Evolutionary conservation across 2,329 filamentous ascomycete species (phyloP), one percentile per base, ranked within the genome.

Genomic region (Endothia cerciana): DNA sequence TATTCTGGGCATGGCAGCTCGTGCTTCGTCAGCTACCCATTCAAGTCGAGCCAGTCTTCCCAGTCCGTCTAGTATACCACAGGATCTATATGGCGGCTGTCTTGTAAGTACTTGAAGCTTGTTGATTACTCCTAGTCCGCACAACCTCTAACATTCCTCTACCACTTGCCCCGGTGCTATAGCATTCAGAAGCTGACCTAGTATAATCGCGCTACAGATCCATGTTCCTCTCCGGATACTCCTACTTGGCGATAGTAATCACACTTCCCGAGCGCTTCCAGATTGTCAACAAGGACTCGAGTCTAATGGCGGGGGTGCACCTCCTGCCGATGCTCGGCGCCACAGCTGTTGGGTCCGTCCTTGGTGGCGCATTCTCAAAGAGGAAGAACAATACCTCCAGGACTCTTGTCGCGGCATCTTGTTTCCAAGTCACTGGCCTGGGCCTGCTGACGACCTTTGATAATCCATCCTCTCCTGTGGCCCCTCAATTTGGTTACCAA

Each of bases 191-290:
- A 19, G 8, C 28, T 30, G 5, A 30, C 1, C 4, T 22, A 8
- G 38, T 36, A n/a, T 45, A 40, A 4, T 45, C 40, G 19, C 49
- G 17, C n/a, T 5, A 33, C 60, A 87, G 84, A 19, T 81, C 83
- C 33, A 87, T 85, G 2, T 75, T 88, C 19, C 77, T 88, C 22
- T 83, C 83, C 0, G 86, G 86, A 1, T 87, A 85, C 61, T 78
- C 83, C 0, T 88, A 87, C 67, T 82, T 89, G 28, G 78, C 84
- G 4, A 78, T 87, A n/a, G 81, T 85, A 15, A 82, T 88, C 64
- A 80, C 83, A 40, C 80, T 89, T 4, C 87, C 87, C 0, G 84
- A 89, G 69, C 78, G 85, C 7, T 86, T 88, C 60, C 86, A 89
- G 67, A 83, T 89, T 45, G 82, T 88, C 62, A 84, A 87, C 68